Percentiles rank a stretch among this genome's conserved stretches.
Evolutionary conservation across 805 yeast genomes (phyloP).

Genomic region (Cyberlindnera sargentensis): DNA sequence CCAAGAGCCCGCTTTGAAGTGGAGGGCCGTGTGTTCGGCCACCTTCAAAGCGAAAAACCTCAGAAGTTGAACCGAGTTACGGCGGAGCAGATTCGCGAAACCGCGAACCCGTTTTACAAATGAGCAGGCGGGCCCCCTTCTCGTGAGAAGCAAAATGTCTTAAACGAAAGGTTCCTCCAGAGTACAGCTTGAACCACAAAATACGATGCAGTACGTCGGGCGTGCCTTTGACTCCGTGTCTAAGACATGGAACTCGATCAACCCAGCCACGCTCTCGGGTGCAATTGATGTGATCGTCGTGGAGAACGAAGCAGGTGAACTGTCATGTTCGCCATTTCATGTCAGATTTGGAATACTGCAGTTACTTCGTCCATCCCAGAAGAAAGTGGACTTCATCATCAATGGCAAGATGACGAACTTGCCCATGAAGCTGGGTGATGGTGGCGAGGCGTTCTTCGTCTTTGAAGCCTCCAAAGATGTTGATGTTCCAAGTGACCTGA

Average conservation of each 20-base stretch:
- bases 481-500: conserved; percentile 64
- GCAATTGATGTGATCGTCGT: conserved; percentile 96
- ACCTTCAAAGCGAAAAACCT: too few species aligned
- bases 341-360: conserved; percentile 94
- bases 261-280: conserved; percentile 93
- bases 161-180: not conserved
- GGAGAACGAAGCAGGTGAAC: conserved; percentile 72
- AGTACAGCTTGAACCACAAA: conserved; percentile 28
- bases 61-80: too few species aligned
- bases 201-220: conserved; percentile 87
- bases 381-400: conserved; percentile 82
- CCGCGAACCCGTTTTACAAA: not conserved
- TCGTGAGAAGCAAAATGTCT: not conserved
- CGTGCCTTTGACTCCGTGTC: conserved; percentile 92
- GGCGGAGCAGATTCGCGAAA: not conserved
- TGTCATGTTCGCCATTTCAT: conserved; percentile 94
- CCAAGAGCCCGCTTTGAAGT: too few species aligned
- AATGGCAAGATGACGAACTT: conserved; percentile 75
- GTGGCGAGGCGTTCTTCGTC: conserved; percentile 96
- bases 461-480: conserved; percentile 67
- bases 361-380: conserved; percentile 87
- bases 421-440: conserved; percentile 96
- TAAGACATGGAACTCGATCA: conserved; percentile 93
- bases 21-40: too few species aligned
- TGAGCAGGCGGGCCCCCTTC: not conserved